A percentile compares a stretch with the other conserved stretches of the same genome.
Conservation (phyloP, 2,329 filamentous ascomycete species). For the Exserohilum rostratum region DNA sequence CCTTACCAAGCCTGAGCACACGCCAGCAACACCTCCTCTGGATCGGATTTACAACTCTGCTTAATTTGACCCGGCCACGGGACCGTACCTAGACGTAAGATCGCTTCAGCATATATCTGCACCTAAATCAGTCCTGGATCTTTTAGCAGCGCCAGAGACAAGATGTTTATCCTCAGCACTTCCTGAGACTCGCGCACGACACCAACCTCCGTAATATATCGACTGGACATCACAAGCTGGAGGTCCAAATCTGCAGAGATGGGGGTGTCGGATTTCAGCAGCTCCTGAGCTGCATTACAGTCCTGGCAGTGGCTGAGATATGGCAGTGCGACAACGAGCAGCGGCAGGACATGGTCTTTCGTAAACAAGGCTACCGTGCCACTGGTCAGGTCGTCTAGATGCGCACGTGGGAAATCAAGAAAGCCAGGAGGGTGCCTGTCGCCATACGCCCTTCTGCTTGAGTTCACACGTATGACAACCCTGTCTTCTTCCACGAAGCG, state of each 20-base stretch:
- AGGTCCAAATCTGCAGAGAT: too few species aligned
- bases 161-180: neutral
- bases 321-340: neutral
- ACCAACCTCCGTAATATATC: neutral
- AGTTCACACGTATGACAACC: neutral
- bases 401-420: neutral
- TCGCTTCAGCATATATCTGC: neutral
- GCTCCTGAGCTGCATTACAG: neutral
- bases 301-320: neutral
- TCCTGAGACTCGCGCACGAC: neutral
- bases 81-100: too few species aligned
- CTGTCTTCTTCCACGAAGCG: neutral
- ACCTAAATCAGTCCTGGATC: neutral
- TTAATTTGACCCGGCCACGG: neutral
- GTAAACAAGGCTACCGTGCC: neutral
- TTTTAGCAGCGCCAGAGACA: neutral
- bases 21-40: neutral
- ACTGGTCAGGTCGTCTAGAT: neutral
- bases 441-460: neutral
- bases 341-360: neutral
- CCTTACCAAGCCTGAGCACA: neutral
- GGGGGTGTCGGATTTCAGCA: neutral
- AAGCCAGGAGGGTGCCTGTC: neutral
- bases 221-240: neutral
- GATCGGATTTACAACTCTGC: neutral